Evolutionary conservation across 2,329 filamentous ascomycete species (phyloP), one percentile per base, ranked within the genome.

Genomic region (Bipolaris oryzae): DNA sequence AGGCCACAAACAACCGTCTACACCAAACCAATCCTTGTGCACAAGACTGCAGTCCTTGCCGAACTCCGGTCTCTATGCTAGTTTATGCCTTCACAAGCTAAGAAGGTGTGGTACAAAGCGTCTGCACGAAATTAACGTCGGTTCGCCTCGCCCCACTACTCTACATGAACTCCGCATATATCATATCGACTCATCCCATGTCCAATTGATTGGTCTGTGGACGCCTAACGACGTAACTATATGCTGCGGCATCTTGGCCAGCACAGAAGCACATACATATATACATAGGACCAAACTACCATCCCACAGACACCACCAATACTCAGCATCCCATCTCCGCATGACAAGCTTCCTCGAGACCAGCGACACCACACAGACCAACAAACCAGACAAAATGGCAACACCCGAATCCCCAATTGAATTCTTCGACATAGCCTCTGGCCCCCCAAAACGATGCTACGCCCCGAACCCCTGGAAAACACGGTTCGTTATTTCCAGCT

Each of bases 391-490:
- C 15, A 48, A 28, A 25, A 48, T 48, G 45, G 45, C 34, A 25
- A 28, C 45, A 25, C 5, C 21, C 4, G 9, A 48, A 9, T 18
- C 33, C 6, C 38, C 38, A 16, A 54, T 54, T 15, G 37, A 37
- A 7, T 78, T 82, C 67, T 82, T 82, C 67, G 81, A 83, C 71
- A 80, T 83, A 53, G 74, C 76, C 41, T 76, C 77, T 6, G 76
- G 74, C 5, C 48, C 61, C 9, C 60, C 70, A 31, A 60, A 71
- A 15, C 71, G 74, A 58, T 75, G 78, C 16, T 76, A 75, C 53
- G 74, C 75, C 2, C 78, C 80, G 5, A 84, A 84, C 56, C 80
- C 80, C 10, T 83, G 77, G 76, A 84, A 84, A 68, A 68, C 51
- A 37, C 43, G 51, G 76, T 33, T 78, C 81, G 16, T 62, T 6